Evolutionary conservation across 2,329 filamentous ascomycete species (phyloP), one percentile per base, ranked within the genome.

Genomic region (Orbilia quercus): DNA sequence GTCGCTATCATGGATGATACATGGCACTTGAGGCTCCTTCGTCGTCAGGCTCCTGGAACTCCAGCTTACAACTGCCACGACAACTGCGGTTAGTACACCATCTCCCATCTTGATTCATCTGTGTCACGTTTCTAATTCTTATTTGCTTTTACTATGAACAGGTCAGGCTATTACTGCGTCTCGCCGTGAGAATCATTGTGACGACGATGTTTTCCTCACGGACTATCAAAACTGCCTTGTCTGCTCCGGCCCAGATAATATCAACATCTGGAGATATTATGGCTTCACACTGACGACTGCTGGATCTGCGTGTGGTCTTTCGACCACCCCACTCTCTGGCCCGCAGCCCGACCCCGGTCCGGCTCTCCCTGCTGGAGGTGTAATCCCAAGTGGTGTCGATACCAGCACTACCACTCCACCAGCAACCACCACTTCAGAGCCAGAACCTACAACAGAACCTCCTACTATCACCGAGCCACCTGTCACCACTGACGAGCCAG

Each of bases 61-160:
- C 80, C 82, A 3, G 74, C 79, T 5, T 84, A 82, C 76, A 79
- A 84, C 44, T 86, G 84, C 78, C 84, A 85, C 75, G 81, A 82
- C 75, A 82, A 82, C 78, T 85, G 84, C 79, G 84, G 84, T 84
- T 79, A 70, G 82, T 79, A 16, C 20, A 9, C 59, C 16, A n/a
- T 20, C 7, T 54, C 20, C 28, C 48, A 6, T 38, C 23, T 11
- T 7, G 23, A 22, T 48, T 7, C 16, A 40, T 53, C 28, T 34
- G 31, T 16, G 25, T 28, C 38, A 20, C 42, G 38, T 1, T 50
- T 42, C 34, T n/a, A 58, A n/a, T 16, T 50, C 18, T 47, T 9
- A 40, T 14, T 40, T 16, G n/a, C 6, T 40, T n/a, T 18, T 16
- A n/a, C 22, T 4, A 48, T 18, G 18, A 55, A 16, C 25, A 80